These are phyloP conservation scores for Backusella sp. DNA, from an alignment of 192 early-diverging fungal genomes.

Conservation along the genomic window DNA sequence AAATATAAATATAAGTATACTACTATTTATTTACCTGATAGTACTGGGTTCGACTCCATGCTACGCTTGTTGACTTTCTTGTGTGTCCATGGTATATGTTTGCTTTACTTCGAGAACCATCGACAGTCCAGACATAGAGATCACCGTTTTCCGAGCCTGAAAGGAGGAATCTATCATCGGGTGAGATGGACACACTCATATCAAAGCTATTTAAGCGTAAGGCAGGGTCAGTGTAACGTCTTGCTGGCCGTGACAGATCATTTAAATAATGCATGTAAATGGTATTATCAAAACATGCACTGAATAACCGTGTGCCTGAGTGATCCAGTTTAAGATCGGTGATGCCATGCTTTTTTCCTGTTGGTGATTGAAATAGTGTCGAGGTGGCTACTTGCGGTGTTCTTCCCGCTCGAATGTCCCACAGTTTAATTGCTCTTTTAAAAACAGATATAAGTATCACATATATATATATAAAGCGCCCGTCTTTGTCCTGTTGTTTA, in stretches of 20 bases:
- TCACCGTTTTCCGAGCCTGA: constrained; percentile 65
- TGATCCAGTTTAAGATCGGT: constrained; percentile 64
- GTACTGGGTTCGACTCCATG: constrained; percentile 59
- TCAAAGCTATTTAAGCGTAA: constrained; percentile 69
- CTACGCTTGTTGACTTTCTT: constrained; percentile 69
- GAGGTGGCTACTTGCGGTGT: constrained; percentile 37
- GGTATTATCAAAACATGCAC: constrained; percentile 69
- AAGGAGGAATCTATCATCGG: constrained; percentile 69
- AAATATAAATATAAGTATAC: no score
- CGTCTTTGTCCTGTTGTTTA: constrained; percentile 23
- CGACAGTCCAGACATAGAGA: constrained; percentile 75
- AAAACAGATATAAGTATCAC: not conserved
- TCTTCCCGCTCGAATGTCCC: constrained; percentile 72
- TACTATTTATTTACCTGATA: constrained; percentile 42
- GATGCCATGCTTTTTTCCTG: constrained; percentile 46
- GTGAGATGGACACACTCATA: constrained; percentile 64
- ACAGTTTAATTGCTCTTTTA: constrained; percentile 71
- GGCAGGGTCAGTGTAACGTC: constrained; percentile 51
- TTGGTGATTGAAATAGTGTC: constrained; percentile 33
- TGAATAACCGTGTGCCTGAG: constrained; percentile 64
- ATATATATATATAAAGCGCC: no score
- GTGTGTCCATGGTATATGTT: constrained; percentile 62
- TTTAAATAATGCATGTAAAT: constrained; percentile 72
- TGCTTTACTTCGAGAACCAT: constrained; percentile 40
- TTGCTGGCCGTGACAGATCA: constrained; percentile 46